Evolutionary conservation across 164 flowering plant genomes (phyloP), one percentile per base, ranked within the genome.

Genomic region (Umbellularia californica): DNA sequence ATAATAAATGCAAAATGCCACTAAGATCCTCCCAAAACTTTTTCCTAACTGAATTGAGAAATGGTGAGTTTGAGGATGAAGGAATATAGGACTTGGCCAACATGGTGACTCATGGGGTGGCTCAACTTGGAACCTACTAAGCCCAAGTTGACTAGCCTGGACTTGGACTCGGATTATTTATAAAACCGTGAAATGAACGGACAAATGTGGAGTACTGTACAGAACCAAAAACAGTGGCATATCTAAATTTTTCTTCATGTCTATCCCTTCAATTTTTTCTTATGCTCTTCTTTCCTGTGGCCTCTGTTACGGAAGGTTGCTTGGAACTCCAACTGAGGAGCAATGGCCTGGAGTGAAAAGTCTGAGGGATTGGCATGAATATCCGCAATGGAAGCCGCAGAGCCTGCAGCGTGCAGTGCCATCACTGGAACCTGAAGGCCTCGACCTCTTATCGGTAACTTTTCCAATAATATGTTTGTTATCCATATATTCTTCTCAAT

Each of bases 341-440:
- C 83, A 90, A 79, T 96, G 99, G 99, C 97, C 98, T 20, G 99
- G 99, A 50, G 99, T 96, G 13, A 83, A 80, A 75, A 69, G 93
- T 30, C 77, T 96, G 76, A 68, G 92, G 63, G 99, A 94, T 74
- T 96, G 98, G 99, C 99, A 96, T 84, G 91, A 88, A 23, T 96
- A 90, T 84, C 99, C 99, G 17, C 81, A 82, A 75, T 96, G 99
- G 99, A 95, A 92, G 76, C 86, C 97, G 71, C 98, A 94, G 75
- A 87, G 85, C 78, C 80, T 96, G 79, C 87, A 88, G 2, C 90
- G 93, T 28, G 90, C 88, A 41, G 98, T 92, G 71, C 97, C 98
- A 25, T 79, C 95, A 4, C 76, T 96, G 66, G 88, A 82, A 55
- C 83, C 93, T 75, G 93, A 92, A 14, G 99, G 98, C 4, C 86